phyloP scores from a whole-genome alignment of 1,139 yeast species.

The Lodderomyces elongisporus region DNA sequence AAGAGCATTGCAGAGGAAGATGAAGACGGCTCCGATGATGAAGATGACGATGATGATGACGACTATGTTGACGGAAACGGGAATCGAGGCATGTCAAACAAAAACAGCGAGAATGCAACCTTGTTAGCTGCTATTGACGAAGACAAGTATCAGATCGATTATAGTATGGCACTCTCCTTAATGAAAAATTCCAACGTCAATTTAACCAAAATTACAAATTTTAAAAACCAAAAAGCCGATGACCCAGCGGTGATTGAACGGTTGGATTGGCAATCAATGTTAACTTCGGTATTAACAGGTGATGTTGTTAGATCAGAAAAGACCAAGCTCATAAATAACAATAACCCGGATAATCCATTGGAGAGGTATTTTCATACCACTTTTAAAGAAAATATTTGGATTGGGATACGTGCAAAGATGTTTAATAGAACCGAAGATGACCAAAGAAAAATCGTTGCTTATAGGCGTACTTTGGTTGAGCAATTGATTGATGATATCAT shows the following conservation, averaged over 20 bases:
- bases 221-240: conserved; percentile 41
- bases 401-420: conserved; percentile 74
- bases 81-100: conserved; percentile 22
- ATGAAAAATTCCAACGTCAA: conserved; percentile 32
- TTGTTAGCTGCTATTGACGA: conserved; percentile 41
- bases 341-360: conserved; percentile 39
- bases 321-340: conserved; percentile 59
- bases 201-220: conserved; percentile 34
- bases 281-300: conserved; percentile 84
- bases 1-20: conserved; percentile 9
- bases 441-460: conserved; percentile 66
- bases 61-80: conserved; percentile 19
- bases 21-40: conserved; percentile 16
- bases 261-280: conserved; percentile 94
- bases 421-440: conserved; percentile 79
- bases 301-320: conserved; percentile 92
- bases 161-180: conserved; percentile 33
- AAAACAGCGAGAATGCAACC: conserved; percentile 29
- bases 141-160: conserved; percentile 40
- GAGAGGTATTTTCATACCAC: conserved; percentile 51
- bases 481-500: conserved; percentile 66
- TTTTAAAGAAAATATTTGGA: conserved; percentile 75
- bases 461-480: conserved; percentile 71
- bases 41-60: conserved; percentile 18
- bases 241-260: conserved; percentile 74